Evolutionary conservation across 768 basidiomycete species (phyloP), one percentile per base, ranked within the genome.

Genomic region (Termitomyces heimii): DNA sequence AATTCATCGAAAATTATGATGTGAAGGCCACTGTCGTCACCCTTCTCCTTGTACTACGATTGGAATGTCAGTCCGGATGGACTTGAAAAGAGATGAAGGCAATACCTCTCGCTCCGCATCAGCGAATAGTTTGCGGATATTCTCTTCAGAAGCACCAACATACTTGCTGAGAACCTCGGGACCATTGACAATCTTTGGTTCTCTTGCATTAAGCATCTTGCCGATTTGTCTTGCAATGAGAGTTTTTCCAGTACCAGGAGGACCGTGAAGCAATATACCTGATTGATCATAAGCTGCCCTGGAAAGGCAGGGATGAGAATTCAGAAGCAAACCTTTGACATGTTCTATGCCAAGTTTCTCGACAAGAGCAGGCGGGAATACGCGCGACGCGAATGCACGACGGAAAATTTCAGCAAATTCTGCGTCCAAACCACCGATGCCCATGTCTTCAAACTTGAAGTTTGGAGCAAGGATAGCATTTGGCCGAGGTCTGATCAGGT

Each of bases 371-470:
- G 95, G 95, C 40, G 97, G 97, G 73, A 98, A 99, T n/a, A 99
- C 94, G 46, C 97, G 92, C 48, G 90, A 93, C 0, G 97, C 95
- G 68, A 99, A 99, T 0, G 97, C 97, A 66, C 97, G 89, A 68
- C 97, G 91, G 79, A 99, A 99, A 67, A 99, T 99, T 43, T 93
- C 87, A 55, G 84, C 84, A 68, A 99, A 99, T 68, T 99, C 97
- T 8, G 84, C 78, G 70, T 99, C 97, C 34, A 99, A 78, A 66
- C 97, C 97, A 66, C 97, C 97, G 66, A 99, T 98, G 18, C 97
- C 97, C 96, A 99, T 98, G 70, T 99, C 97, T 67, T 96, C 92
- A 60, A 99, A 99, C 72, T 97, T 98, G 83, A 99, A 99, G 73
- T 98, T 98, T 1, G 97, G 94, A 0, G 94, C 87, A 10, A 99